Percentiles rank a stretch among this genome's conserved stretches.
Evolutionary conservation across 768 basidiomycete genomes (phyloP).

Genomic region (Lactarius trivialis): DNA sequence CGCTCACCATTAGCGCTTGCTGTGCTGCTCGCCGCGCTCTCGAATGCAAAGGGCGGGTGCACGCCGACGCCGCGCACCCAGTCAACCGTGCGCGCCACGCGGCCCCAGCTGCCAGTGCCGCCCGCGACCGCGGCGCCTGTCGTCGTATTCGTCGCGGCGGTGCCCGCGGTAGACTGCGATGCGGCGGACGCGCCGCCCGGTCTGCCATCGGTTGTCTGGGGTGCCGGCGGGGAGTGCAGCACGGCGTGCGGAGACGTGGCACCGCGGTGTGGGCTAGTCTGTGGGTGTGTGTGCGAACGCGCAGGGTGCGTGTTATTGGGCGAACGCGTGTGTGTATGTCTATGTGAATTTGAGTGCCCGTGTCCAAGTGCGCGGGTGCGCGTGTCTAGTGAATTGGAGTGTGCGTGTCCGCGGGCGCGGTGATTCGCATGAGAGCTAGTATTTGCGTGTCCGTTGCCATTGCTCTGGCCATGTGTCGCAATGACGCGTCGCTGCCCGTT

Average conservation of each 20-base stretch:
- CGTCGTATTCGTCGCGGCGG: conserved; percentile 9
- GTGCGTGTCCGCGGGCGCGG: conserved; percentile 8
- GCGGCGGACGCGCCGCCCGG: conserved; percentile 15
- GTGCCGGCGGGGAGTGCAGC: conserved; percentile 9
- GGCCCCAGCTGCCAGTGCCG: conserved; percentile 17
- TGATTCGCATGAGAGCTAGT: conserved; percentile 1
- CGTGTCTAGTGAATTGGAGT: conserved; percentile 1
- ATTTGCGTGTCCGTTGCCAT: conserved; percentile 8
- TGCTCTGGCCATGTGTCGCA: background rate
- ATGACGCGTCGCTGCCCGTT: conserved; percentile 7
- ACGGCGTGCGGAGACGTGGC: conserved; percentile 1
- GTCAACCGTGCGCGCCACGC: conserved; percentile 11
- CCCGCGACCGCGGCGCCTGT: background rate
- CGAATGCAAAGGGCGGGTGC: conserved; percentile 23
- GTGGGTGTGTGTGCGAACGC: conserved; percentile 19
- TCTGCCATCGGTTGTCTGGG: background rate
- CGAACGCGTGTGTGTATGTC: conserved; percentile 6
- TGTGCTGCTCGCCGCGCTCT: conserved; percentile 18
- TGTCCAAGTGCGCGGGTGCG: conserved; percentile 8
- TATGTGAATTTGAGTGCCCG: background rate
- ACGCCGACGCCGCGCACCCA: conserved; percentile 22
- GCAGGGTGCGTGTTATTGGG: conserved; percentile 5
- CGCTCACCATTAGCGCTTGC: conserved; percentile 10
- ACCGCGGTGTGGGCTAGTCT: background rate
- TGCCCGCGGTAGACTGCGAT: conserved; percentile 20